Evolutionary conservation across 1,284 basidiomycete genomes (phyloP).

Genomic region (Puccinia novopanici): DNA sequence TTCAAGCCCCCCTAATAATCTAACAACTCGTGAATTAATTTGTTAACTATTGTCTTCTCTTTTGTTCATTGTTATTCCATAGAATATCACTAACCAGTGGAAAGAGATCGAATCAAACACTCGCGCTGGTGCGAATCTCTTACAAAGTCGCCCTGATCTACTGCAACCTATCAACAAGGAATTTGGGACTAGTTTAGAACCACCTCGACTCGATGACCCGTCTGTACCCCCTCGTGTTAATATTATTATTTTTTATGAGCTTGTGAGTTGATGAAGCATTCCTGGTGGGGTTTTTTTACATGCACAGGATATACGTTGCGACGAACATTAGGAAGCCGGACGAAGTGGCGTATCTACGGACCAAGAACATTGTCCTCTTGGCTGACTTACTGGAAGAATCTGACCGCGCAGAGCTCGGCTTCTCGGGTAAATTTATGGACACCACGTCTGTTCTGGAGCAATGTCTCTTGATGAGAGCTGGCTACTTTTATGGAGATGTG

Average conservation of each 20-base stretch:
- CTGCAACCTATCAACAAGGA: constrained; percentile 24
- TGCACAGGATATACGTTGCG: constrained; percentile 38
- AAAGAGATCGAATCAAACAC: constrained; percentile 5
- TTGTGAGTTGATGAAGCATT: neutral
- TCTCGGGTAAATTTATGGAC: constrained; percentile 31
- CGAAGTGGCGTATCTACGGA: constrained; percentile 28
- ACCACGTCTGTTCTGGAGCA: constrained; percentile 41
- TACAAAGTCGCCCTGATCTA: constrained; percentile 21
- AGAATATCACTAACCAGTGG: constrained; percentile 48
- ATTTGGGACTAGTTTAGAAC: constrained; percentile 40
- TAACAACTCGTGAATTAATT: neutral
- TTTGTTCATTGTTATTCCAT: neutral
- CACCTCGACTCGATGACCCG: constrained; percentile 36
- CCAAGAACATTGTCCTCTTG: constrained; percentile 36
- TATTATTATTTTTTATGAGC: neutral
- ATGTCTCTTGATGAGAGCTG: constrained; percentile 44
- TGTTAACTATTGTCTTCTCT: neutral
- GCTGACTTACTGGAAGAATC: constrained; percentile 39
- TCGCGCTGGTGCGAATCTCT: constrained; percentile 15
- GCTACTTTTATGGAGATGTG: constrained; percentile 47
- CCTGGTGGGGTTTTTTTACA: neutral
- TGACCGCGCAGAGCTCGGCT: constrained; percentile 25
- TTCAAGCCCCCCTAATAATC: neutral
- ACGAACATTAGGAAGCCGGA: constrained; percentile 30
- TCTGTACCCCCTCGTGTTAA: neutral